These are phyloP conservation scores for Fusarium sororula DNA, from an alignment of 2,329 filamentous ascomycete species.

Conservation along the genomic window DNA sequence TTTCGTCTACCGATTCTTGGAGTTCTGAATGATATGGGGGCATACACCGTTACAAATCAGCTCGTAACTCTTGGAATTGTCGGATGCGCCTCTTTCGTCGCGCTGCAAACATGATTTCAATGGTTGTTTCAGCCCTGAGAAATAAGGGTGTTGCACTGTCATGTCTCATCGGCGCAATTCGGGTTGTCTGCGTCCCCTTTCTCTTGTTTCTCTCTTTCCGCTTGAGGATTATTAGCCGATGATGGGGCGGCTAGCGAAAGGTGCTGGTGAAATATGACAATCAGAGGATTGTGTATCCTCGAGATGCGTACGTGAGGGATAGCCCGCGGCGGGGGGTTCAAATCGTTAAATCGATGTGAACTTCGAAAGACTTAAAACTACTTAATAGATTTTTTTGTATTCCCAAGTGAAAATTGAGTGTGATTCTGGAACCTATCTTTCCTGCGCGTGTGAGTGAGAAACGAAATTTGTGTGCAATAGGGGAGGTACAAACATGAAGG, in stretches of 20 bases:
- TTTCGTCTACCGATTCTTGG: constrained; percentile 9
- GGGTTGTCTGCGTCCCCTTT: background rate
- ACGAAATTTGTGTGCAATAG: background rate
- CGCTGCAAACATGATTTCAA: constrained; percentile 1
- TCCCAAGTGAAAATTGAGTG: background rate
- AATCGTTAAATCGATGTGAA: constrained; percentile 26
- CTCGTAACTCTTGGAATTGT: background rate
- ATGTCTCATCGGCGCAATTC: background rate
- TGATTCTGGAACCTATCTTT: background rate
- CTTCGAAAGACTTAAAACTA: constrained; percentile 38
- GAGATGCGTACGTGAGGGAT: constrained; percentile 10
- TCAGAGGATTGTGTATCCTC: background rate
- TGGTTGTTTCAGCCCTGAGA: background rate
- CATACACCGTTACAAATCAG: background rate
- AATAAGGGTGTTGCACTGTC: constrained; percentile 1
- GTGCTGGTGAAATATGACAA: constrained; percentile 8
- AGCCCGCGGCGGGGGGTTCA: constrained; percentile 12
- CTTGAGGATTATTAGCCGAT: background rate
- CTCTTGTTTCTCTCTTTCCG: background rate
- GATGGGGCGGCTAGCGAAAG: background rate
- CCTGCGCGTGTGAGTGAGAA: background rate
- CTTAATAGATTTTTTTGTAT: constrained; percentile 41
- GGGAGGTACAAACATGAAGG: background rate
- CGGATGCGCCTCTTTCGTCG: background rate
- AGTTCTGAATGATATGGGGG: constrained; percentile 2